phyloP scores from a whole-genome alignment of 2,329 filamentous ascomycete genomes.

The Beauveria pseudobassiana region DNA sequence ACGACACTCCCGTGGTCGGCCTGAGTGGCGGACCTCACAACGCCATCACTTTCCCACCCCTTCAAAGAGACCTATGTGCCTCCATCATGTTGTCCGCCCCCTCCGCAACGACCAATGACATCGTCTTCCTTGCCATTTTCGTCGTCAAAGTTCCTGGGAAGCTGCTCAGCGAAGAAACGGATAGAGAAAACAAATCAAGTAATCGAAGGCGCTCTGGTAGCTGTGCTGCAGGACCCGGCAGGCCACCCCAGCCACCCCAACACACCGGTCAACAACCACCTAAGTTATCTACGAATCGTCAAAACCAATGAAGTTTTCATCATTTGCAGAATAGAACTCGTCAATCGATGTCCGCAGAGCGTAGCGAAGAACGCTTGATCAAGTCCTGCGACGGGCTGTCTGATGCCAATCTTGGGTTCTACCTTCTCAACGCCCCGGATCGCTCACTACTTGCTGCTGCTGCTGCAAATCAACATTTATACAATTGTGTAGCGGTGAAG shows the following conservation, averaged over 20 bases:
- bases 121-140: background rate
- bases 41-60: constrained; percentile 1
- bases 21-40: background rate
- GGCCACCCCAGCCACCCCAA: background rate
- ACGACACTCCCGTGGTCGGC: background rate
- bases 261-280: background rate
- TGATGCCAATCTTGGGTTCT: background rate
- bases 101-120: constrained; percentile 4
- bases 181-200: constrained; percentile 28
- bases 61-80: constrained; percentile 1
- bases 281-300: background rate
- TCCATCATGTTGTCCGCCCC: background rate
- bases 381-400: background rate
- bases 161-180: constrained; percentile 27
- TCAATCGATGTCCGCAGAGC: too few relatives aligned
- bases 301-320: background rate
- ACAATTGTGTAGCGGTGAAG: background rate
- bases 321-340: background rate
- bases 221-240: constrained; percentile 19
- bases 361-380: background rate
- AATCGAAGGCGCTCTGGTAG: constrained; percentile 26
- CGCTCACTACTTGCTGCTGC: background rate
- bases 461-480: background rate
- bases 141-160: constrained; percentile 22
- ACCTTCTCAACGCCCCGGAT: background rate